Percentiles rank a stretch among this genome's conserved stretches.
Conservation (phyloP, 495 filamentous ascomycete species). For the Pyronema domesticum region DNA sequence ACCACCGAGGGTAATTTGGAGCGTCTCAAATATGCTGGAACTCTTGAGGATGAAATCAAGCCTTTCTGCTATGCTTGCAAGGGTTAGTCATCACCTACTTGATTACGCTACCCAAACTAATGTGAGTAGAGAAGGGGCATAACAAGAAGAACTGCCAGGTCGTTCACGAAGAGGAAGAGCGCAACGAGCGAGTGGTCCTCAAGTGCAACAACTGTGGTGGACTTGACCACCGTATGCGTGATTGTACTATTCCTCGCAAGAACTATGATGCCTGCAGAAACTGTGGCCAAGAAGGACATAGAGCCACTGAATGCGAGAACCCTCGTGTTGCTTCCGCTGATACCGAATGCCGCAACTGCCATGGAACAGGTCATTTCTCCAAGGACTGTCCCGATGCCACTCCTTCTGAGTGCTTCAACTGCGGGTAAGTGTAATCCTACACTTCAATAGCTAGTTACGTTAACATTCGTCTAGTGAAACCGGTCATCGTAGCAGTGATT, state of each 20-base stretch:
- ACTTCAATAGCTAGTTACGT: conserved; percentile 25
- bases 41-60: conserved; percentile 39
- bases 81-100: conserved; percentile 26
- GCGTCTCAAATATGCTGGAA: conserved; percentile 42
- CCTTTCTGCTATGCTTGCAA: conserved; percentile 43
- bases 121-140: conserved; percentile 18
- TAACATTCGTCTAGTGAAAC: conserved; percentile 32
- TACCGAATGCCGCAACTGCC: conserved; percentile 68
- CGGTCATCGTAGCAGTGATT: conserved; percentile 30
- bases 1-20: conserved; percentile 40
- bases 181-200: conserved; percentile 39
- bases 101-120: conserved; percentile 1
- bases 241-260: conserved; percentile 36
- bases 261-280: conserved; percentile 48
- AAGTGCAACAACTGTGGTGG: conserved; percentile 64
- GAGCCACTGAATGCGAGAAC: conserved; percentile 44
- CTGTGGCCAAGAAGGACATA: conserved; percentile 50
- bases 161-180: conserved; percentile 43
- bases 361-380: conserved; percentile 62
- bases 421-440: conserved; percentile 30
- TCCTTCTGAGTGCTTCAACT: conserved; percentile 44
- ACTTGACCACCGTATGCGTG: conserved; percentile 48
- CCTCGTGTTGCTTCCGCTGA: conserved; percentile 46
- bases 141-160: conserved; percentile 31
- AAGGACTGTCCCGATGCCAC: conserved; percentile 55